Percentiles rank a stretch among this genome's conserved stretches.
Evolutionary conservation across 352 stramenopile genomes (phyloP).

Genomic region (Pythium guiyangense): DNA sequence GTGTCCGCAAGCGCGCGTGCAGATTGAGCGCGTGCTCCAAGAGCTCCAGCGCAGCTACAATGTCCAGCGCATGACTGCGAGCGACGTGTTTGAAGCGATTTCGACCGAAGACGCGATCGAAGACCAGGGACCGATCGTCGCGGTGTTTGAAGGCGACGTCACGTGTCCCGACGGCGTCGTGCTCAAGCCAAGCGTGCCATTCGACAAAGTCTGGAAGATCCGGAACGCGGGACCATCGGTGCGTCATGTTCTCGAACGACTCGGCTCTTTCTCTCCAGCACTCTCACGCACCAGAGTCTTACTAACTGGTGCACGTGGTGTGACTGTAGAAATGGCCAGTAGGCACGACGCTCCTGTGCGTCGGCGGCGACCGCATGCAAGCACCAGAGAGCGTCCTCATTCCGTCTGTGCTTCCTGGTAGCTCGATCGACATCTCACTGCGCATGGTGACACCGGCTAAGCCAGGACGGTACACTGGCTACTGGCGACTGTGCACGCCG

Average conservation of each 20-base stretch:
- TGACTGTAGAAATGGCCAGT: conserved; percentile 64
- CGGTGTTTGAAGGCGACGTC: conserved; percentile 86
- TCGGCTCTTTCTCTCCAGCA: too few species aligned
- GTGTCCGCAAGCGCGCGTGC: conserved; percentile 60
- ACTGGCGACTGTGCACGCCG: conserved; percentile 82
- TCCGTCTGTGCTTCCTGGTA: conserved; percentile 55
- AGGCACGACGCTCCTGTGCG: conserved; percentile 60
- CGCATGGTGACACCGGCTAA: conserved; percentile 46
- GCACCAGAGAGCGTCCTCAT: conserved; percentile 67
- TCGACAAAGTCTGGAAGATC: conserved; percentile 88
- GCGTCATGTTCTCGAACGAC: neutral
- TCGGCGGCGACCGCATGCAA: conserved; percentile 74
- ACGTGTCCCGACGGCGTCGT: conserved; percentile 83
- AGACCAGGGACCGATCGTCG: conserved; percentile 59
- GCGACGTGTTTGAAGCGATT: conserved; percentile 72
- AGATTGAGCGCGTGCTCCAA: conserved; percentile 72
- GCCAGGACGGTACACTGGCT: conserved; percentile 77
- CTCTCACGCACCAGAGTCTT: too few species aligned
- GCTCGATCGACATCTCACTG: conserved; percentile 71
- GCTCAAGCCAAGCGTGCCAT: conserved; percentile 51
- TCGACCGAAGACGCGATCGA: conserved; percentile 66
- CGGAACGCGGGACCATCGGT: conserved; percentile 68
- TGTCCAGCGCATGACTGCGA: conserved; percentile 57
- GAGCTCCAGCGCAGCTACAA: conserved; percentile 69
- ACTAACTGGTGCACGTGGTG: too few species aligned